A percentile compares a stretch with the other conserved stretches of the same genome.
Conservation (phyloP, 345 rosid genomes). For the Eucalyptus tenuipes region DNA sequence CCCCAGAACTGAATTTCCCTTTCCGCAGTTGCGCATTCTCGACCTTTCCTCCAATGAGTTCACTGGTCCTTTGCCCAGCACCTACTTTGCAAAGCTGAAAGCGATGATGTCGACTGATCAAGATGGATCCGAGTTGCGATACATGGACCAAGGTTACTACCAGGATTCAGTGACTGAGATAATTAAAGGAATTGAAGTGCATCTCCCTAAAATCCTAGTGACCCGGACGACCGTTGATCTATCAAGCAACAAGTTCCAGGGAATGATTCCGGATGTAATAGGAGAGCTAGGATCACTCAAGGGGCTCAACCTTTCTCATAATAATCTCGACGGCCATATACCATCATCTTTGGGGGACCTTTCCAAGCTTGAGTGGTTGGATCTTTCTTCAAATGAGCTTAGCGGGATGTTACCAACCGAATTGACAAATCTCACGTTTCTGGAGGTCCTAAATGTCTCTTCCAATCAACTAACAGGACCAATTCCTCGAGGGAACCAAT, state of each 20-base stretch:
- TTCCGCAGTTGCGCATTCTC: not conserved
- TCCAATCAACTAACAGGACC: not conserved
- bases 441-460: not conserved
- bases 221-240: not conserved
- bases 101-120: too few relatives aligned
- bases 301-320: not conserved
- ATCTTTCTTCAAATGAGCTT: not conserved
- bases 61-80: too few relatives aligned
- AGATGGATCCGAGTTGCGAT: not conserved
- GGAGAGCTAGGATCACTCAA: not conserved
- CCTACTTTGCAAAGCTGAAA: not conserved
- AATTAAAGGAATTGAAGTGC: not conserved
- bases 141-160: not conserved
- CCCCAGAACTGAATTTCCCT: not conserved
- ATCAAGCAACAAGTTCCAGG: not conserved
- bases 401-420: not conserved
- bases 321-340: not conserved
- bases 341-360: not conserved
- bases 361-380: not conserved
- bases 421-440: not conserved
- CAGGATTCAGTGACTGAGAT: too few relatives aligned
- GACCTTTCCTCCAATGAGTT: conserved; percentile 3
- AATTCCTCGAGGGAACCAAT: not conserved
- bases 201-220: not conserved
- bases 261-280: not conserved